A percentile compares a stretch with the other conserved stretches of the same genome.
Conservation (phyloP, 768 basidiomycete genomes). For the Pisolithus tinctorius region DNA sequence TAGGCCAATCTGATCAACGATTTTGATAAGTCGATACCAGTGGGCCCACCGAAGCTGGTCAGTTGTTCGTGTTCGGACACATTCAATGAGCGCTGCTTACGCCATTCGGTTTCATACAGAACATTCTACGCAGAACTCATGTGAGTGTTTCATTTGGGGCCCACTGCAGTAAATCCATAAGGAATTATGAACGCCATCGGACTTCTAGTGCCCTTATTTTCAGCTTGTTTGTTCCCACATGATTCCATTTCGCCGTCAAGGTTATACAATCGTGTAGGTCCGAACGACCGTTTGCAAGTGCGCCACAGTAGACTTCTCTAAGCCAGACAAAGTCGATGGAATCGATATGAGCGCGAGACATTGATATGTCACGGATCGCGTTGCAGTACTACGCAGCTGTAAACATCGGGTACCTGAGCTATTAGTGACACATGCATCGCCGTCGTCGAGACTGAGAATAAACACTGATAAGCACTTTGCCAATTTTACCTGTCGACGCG, state of each 20-base stretch:
- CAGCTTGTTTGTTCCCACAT: neutral
- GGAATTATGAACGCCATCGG: neutral
- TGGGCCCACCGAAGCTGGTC: too few species aligned
- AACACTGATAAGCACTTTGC: too few species aligned
- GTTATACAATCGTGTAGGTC: neutral
- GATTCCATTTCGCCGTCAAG: neutral
- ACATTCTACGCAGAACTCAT: neutral
- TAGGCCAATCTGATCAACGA: too few species aligned
- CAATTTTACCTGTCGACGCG: too few species aligned
- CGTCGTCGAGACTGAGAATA: neutral
- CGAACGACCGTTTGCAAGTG: neutral
- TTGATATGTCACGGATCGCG: constrained; percentile 10
- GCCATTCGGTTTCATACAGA: neutral
- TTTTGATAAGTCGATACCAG: too few species aligned
- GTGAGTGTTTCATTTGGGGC: neutral
- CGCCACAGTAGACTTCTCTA: neutral
- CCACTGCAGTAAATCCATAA: neutral
- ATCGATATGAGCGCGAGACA: constrained; percentile 26
- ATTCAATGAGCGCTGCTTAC: neutral
- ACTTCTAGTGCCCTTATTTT: neutral
- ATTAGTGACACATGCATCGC: constrained; percentile 3
- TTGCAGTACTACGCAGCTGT: neutral
- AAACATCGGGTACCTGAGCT: constrained; percentile 5
- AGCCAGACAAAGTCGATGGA: neutral
- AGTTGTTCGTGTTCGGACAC: too few species aligned